A percentile compares a stretch with the other conserved stretches of the same genome.
Conservation (phyloP, 257 asterid genomes). For the Sherardia arvensis region DNA sequence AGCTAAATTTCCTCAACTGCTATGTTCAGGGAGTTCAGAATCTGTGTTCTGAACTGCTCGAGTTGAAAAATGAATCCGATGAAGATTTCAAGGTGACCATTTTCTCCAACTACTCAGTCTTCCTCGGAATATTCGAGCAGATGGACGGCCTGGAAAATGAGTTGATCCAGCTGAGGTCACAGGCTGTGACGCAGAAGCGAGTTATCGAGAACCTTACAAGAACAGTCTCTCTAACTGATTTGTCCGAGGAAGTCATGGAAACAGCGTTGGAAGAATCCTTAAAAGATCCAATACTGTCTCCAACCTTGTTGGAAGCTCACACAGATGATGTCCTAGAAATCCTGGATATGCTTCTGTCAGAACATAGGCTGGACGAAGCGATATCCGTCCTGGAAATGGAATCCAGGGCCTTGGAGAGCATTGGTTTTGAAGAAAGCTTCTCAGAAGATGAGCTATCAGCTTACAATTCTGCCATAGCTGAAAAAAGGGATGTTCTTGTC, state of each 20-base stretch:
- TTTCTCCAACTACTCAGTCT: conserved; percentile 47
- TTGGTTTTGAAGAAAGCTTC: conserved; percentile 19
- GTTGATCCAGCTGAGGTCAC: conserved; percentile 38
- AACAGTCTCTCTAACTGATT: conserved; percentile 16
- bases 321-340: conserved; percentile 42
- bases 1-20: no score
- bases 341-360: conserved; percentile 52
- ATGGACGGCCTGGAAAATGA: conserved; percentile 40
- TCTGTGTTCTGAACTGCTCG: conserved; percentile 73
- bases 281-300: conserved; percentile 18
- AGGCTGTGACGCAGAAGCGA: conserved; percentile 40
- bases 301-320: conserved; percentile 37
- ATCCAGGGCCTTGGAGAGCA: conserved; percentile 29
- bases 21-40: conserved; percentile 64
- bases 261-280: conserved; percentile 27
- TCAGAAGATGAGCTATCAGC: conserved; percentile 31
- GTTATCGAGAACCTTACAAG: conserved; percentile 30
- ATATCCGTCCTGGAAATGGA: conserved; percentile 50
- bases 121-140: conserved; percentile 58
- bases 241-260: conserved; percentile 36
- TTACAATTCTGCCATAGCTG: conserved; percentile 41
- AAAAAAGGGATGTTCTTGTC: conserved; percentile 38
- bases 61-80: conserved; percentile 61
- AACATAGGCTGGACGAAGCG: conserved; percentile 56
- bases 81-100: conserved; percentile 64